These are phyloP conservation scores for Fusarium illudens DNA, from an alignment of 2,329 filamentous ascomycete genomes.

Conservation along the genomic window DNA sequence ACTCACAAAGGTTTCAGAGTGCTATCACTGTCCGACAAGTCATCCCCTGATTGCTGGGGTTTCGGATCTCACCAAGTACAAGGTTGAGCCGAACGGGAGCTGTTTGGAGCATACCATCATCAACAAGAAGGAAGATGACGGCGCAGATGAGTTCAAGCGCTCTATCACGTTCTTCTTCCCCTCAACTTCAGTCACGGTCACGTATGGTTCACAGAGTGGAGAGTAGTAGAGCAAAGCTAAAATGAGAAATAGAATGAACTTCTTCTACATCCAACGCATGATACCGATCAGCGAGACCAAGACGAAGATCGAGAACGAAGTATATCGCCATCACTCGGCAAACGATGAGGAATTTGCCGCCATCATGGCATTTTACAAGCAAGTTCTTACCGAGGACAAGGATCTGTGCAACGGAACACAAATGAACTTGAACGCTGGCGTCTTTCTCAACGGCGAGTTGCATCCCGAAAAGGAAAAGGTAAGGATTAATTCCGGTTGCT, in stretches of 20 bases:
- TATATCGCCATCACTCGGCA: constrained; percentile 67
- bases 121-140: constrained; percentile 39
- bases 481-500: not conserved
- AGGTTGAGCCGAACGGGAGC: constrained; percentile 55
- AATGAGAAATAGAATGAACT: constrained; percentile 56
- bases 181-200: constrained; percentile 57
- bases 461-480: constrained; percentile 67
- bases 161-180: constrained; percentile 44
- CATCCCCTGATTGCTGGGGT: constrained; percentile 60
- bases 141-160: constrained; percentile 46
- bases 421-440: constrained; percentile 66
- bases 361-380: constrained; percentile 68
- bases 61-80: constrained; percentile 57
- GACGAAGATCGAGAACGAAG: constrained; percentile 67
- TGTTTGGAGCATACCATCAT: constrained; percentile 58
- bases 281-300: constrained; percentile 60
- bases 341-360: constrained; percentile 63
- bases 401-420: constrained; percentile 67
- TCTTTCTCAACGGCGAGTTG: constrained; percentile 69
- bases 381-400: constrained; percentile 71
- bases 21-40: constrained; percentile 69
- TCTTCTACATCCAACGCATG: constrained; percentile 70
- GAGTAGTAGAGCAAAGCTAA: not conserved
- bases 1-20: constrained; percentile 47
- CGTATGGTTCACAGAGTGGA: constrained; percentile 48